phyloP scores from a whole-genome alignment of 2,329 filamentous ascomycete genomes.

The Talaromyces sp. region DNA sequence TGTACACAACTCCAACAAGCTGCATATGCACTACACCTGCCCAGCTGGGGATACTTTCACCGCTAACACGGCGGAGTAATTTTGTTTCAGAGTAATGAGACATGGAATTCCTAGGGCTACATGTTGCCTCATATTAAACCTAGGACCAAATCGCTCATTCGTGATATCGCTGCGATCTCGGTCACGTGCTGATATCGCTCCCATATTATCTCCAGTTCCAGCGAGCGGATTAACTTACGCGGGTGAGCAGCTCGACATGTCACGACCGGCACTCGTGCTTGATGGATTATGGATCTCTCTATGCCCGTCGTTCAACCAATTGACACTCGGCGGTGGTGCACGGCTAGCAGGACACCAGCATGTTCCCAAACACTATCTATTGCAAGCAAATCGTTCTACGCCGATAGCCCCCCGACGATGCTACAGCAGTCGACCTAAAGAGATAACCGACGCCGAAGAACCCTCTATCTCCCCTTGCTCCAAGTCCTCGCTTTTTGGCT shows the following conservation, averaged over 20 bases:
- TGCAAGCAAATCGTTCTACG: constrained; percentile 1
- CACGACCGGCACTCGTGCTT: constrained; percentile 32
- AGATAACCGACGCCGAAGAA: background rate
- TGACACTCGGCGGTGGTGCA: constrained; percentile 17
- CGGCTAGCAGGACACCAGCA: constrained; percentile 14
- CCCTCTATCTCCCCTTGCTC: background rate
- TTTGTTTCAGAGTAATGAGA: too few relatives aligned
- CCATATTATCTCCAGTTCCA: constrained; percentile 9
- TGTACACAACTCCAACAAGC: too few relatives aligned
- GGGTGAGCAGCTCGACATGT: constrained; percentile 34
- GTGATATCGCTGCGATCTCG: too few relatives aligned
- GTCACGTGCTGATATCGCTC: constrained; percentile 15
- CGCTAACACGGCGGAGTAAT: too few relatives aligned
- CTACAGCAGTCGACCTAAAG: constrained; percentile 16
- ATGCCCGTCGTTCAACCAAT: constrained; percentile 39
- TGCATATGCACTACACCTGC: too few relatives aligned
- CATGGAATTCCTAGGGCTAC: too few relatives aligned
- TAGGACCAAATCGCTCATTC: too few relatives aligned
- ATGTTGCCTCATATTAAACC: too few relatives aligned
- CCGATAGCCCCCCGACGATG: constrained; percentile 2
- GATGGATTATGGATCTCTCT: constrained; percentile 48
- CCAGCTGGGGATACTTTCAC: too few relatives aligned
- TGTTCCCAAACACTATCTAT: constrained; percentile 3
- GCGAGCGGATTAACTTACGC: constrained; percentile 4
- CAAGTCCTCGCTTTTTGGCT: too few relatives aligned